These are phyloP conservation scores for Fusarium caatingaense DNA, from an alignment of 2,329 filamentous ascomycete genomes.

Conservation along the genomic window DNA sequence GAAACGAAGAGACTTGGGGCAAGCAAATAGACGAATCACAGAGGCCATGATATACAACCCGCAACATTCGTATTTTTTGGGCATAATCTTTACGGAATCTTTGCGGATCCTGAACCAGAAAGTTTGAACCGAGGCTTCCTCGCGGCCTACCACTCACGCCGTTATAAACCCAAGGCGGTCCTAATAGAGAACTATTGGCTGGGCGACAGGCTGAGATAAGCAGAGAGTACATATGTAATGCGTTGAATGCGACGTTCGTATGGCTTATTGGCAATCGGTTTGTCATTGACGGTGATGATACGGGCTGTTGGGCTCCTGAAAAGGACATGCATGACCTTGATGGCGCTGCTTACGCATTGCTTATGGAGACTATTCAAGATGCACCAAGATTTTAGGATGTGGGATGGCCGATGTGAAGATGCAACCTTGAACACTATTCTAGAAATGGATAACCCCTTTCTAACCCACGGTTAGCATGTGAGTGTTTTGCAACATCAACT, in stretches of 20 bases:
- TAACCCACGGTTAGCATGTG: neutral
- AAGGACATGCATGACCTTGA: accelerated
- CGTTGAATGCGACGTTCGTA: neutral
- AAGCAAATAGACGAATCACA: neutral
- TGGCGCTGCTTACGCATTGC: neutral
- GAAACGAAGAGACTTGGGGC: neutral
- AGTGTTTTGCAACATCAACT: neutral
- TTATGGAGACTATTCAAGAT: neutral
- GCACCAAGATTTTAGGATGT: neutral
- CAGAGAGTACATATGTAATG: neutral
- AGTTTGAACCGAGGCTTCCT: neutral
- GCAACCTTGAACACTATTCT: neutral
- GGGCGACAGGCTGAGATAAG: neutral
- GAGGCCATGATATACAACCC: neutral
- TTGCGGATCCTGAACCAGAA: neutral
- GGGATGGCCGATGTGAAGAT: neutral
- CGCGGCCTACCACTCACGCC: neutral
- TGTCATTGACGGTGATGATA: neutral
- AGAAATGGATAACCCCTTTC: neutral
- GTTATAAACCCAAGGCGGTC: neutral
- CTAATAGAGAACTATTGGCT: neutral
- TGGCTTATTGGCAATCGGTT: neutral
- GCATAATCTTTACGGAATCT: neutral
- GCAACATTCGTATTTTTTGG: neutral
- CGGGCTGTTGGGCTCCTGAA: neutral